These are phyloP conservation scores for Exophiala sp. DNA, from an alignment of 2,329 filamentous ascomycete genomes.

Conservation along the genomic window DNA sequence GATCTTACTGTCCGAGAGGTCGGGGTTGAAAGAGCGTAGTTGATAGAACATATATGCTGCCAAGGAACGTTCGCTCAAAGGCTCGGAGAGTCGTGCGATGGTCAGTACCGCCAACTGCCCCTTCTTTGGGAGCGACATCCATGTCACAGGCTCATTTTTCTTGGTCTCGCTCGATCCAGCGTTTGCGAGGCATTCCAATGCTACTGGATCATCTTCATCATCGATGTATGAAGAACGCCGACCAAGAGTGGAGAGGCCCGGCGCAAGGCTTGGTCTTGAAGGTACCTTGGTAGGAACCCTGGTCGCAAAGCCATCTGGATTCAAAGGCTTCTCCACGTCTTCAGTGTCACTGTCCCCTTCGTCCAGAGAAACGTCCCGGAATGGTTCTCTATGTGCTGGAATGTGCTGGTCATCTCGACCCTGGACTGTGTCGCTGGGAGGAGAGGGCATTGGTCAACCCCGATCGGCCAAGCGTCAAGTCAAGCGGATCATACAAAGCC, in stretches of 20 bases:
- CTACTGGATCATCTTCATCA: slow-evolving; percentile 25
- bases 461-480: not conserved
- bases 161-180: slow-evolving; percentile 1
- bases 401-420: slow-evolving; percentile 6
- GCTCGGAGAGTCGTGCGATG: slow-evolving; percentile 75
- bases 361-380: slow-evolving; percentile 4
- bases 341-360: not conserved
- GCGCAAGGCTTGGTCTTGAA: slow-evolving; percentile 10
- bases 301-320: not conserved
- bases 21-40: slow-evolving; percentile 70
- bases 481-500: slow-evolving; percentile 2
- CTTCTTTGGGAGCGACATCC: slow-evolving; percentile 72
- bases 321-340: not conserved
- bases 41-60: slow-evolving; percentile 85
- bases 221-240: slow-evolving; percentile 28
- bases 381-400: not conserved
- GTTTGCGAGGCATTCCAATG: slow-evolving; percentile 9
- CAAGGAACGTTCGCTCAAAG: slow-evolving; percentile 73
- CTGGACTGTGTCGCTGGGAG: not conserved
- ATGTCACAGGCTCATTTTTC: slow-evolving; percentile 55
- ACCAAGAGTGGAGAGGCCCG: slow-evolving; percentile 10
- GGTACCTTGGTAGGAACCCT: not conserved
- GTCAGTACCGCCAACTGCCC: slow-evolving; percentile 74
- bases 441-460: slow-evolving; percentile 16
- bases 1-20: slow-evolving; percentile 60